Evolutionary conservation across 106 monocot genomes (phyloP).

Genomic region (Apostasia shenzhenica): DNA sequence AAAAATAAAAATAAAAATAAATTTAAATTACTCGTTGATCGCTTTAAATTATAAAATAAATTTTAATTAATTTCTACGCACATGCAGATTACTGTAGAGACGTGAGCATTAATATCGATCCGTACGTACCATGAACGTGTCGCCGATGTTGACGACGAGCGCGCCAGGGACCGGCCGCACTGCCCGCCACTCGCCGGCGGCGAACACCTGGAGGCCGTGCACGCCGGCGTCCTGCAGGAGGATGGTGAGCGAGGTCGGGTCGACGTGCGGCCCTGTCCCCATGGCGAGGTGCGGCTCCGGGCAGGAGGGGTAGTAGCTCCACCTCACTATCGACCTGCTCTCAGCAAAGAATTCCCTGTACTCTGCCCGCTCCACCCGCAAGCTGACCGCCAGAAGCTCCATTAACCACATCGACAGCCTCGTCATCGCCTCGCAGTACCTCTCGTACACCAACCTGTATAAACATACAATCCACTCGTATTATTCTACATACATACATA

Average conservation of each 20-base stretch:
- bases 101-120: too few species aligned
- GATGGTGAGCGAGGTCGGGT: conserved; percentile 55
- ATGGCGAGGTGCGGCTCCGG: conserved; percentile 60
- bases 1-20: too few species aligned
- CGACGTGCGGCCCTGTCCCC: conserved; percentile 67
- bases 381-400: conserved; percentile 73
- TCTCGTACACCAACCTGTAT: conserved; percentile 56
- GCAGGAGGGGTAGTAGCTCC: conserved; percentile 70
- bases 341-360: conserved; percentile 73
- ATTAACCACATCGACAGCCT: conserved; percentile 43
- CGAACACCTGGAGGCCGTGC: conserved; percentile 50
- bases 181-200: conserved; percentile 27
- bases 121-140: conserved; percentile 64
- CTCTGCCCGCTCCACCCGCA: conserved; percentile 43
- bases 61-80: too few species aligned
- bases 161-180: conserved; percentile 39
- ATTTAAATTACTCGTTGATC: too few species aligned
- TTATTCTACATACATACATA: not conserved
- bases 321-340: conserved; percentile 53
- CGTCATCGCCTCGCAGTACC: conserved; percentile 62
- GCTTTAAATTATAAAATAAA: too few species aligned
- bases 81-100: too few species aligned
- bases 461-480: not conserved
- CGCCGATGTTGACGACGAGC: conserved; percentile 65
- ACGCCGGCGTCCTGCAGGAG: conserved; percentile 50